A percentile compares a stretch with the other conserved stretches of the same genome.
These are phyloP conservation scores for Leccinum griseonigrum DNA, from an alignment of 1,284 basidiomycete genomes.

Conservation along the genomic window DNA sequence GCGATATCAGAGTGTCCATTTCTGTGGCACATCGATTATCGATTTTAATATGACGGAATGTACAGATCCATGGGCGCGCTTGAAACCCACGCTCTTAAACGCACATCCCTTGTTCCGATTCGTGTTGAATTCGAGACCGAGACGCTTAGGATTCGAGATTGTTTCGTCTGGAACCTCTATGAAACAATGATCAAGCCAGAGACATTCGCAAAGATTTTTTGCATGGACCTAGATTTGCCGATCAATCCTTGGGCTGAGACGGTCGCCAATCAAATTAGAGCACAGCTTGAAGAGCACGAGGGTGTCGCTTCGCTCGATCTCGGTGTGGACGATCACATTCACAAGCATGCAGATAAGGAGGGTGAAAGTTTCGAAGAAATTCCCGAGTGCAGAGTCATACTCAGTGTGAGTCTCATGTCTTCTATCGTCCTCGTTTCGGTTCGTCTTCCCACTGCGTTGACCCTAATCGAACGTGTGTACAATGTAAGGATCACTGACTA, in stretches of 20 bases:
- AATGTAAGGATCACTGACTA: constrained; percentile 17
- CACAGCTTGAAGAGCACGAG: constrained; percentile 88
- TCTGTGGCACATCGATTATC: constrained; percentile 14
- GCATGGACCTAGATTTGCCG: constrained; percentile 84
- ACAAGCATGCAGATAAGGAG: constrained; percentile 29
- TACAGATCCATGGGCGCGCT: constrained; percentile 65
- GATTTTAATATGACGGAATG: constrained; percentile 18
- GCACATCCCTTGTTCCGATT: constrained; percentile 83
- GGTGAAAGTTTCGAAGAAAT: constrained; percentile 55
- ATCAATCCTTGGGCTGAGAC: constrained; percentile 66
- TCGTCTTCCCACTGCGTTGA: constrained; percentile 13
- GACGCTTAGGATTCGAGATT: constrained; percentile 88
- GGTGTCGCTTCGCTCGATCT: constrained; percentile 78
- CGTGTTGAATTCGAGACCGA: constrained; percentile 95
- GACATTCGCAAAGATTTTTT: constrained; percentile 83
- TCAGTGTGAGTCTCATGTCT: constrained; percentile 64
- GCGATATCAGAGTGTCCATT: constrained; percentile 17
- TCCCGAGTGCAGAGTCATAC: constrained; percentile 84
- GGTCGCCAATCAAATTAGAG: constrained; percentile 82
- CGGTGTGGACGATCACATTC: constrained; percentile 57
- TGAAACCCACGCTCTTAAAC: constrained; percentile 59
- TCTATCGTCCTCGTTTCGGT: not conserved
- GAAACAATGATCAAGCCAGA: constrained; percentile 81
- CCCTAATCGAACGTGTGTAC: constrained; percentile 18
- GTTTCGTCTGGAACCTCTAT: constrained; percentile 95